Evolutionary conservation across 148 eudicot genomes (phyloP).

Genomic region (Pouteria glomerata): DNA sequence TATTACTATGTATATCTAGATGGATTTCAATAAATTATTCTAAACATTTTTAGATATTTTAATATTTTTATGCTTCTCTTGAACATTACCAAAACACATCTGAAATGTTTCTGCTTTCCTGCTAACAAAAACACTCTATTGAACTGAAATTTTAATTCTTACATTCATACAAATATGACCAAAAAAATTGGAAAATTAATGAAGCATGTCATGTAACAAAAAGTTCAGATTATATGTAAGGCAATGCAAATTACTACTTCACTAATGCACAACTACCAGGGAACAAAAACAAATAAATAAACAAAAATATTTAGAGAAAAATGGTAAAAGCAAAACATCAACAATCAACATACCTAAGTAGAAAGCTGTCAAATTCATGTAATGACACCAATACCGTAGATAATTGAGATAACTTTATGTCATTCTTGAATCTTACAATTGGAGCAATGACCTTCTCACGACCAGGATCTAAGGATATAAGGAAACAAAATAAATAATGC

Average conservation of each 20-base stretch:
- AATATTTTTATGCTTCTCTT: no score
- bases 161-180: background rate
- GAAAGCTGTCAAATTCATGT: slow-evolving; percentile 55
- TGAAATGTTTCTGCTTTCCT: no score
- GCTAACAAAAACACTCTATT: no score
- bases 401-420: slow-evolving; percentile 29
- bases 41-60: no score
- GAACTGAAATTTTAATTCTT: no score
- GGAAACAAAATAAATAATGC: background rate
- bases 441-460: slow-evolving; percentile 85
- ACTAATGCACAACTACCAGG: background rate
- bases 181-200: background rate
- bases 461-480: slow-evolving; percentile 60
- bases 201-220: background rate
- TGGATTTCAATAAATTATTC: no score
- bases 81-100: no score
- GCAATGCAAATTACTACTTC: background rate
- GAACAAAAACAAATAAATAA: background rate
- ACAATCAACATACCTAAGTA: slow-evolving; percentile 38
- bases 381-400: slow-evolving; percentile 64
- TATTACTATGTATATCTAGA: no score
- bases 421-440: slow-evolving; percentile 48
- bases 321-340: slow-evolving; percentile 4
- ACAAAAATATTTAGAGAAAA: background rate
- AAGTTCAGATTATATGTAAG: background rate